These are phyloP conservation scores for Phytopythium montanum DNA, from an alignment of 352 stramenopile species.

Conservation along the genomic window DNA sequence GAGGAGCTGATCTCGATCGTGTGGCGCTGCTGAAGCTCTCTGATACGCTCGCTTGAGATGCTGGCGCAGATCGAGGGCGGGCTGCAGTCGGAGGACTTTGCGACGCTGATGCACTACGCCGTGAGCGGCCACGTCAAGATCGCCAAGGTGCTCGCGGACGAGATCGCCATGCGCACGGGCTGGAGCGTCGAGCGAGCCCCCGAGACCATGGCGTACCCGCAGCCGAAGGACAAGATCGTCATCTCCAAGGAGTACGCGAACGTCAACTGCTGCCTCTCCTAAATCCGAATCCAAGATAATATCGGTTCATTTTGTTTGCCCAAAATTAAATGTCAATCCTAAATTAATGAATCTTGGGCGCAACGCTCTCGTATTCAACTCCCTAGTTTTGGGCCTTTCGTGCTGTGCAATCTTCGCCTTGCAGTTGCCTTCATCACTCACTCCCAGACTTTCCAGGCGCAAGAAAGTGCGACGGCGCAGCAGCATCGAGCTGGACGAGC, in stretches of 20 bases:
- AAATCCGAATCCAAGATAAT: not conserved
- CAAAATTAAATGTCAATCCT: no score
- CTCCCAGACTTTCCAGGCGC: not conserved
- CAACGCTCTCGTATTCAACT: not conserved
- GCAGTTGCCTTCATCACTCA: not conserved
- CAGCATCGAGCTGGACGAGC: not conserved
- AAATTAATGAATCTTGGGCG: not conserved
- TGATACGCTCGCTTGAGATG: not conserved
- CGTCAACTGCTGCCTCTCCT: constrained; percentile 33
- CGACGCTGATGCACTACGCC: constrained; percentile 78
- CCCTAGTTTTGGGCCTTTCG: not conserved
- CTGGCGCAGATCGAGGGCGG: constrained; percentile 53
- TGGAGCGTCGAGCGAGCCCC: constrained; percentile 53
- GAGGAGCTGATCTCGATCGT: not conserved
- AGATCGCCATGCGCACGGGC: constrained; percentile 63
- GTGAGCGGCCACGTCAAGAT: constrained; percentile 86
- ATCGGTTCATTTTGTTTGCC: no score
- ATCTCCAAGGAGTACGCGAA: constrained; percentile 54
- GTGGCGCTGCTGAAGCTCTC: not conserved
- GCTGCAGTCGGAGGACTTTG: constrained; percentile 63
- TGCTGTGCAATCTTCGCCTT: not conserved
- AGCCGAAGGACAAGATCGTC: constrained; percentile 75
- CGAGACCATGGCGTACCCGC: constrained; percentile 72
- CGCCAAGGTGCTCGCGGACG: constrained; percentile 58
- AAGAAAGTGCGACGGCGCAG: not conserved